Evolutionary conservation across 805 yeast species (phyloP), one percentile per base, ranked within the genome.

Genomic region (Zygotorulaspora chibaensis): DNA sequence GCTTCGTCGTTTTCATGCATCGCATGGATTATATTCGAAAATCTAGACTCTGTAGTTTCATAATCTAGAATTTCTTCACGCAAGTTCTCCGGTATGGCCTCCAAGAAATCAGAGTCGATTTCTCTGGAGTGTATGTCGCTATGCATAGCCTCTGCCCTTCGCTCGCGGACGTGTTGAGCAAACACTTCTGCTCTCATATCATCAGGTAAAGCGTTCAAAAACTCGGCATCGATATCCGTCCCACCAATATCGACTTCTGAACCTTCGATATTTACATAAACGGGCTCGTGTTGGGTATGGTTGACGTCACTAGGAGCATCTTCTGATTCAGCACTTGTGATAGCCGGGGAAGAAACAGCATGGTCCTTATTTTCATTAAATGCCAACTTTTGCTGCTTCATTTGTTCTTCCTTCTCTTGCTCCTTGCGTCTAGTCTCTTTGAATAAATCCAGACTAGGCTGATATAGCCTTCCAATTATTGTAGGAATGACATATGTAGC

Each of bases 141-240:
- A 35, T 65, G 58, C 11, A 67, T 61, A 1, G 76, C 86, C 68
- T 71, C 79, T 36, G 72, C 83, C 48, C 93, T 72, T 47, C 90
- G 71, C 54, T 87, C 93, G 35, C 89, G 70, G 6, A 88, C 70
- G 58, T 89, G 96, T 51, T 88, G 91, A 0, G 90, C 79, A 59
- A 87, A 81, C 0, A 89, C 97, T 58, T 90, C 96, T 51, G 88
- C 95, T 40, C 96, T 72, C 86, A 90, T 85, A 43, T 87, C 93
- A 36, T 87, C 96, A 0, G 97, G 97, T 30, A 90, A 72, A 0
- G 96, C 96, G 56, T 83, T 84, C 49, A 90, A 71, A 61, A 88
- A 90, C 54, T 86, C 91, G 0, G 96, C 95, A 66, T 90, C 97
- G 47, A 90, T 87, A 44, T 87, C 96, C 2, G 96, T 82, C 0